Percentiles rank a stretch among this genome's conserved stretches.
phyloP scores from a whole-genome alignment of 2,329 filamentous ascomycete species.

The Fonsecaea pugnacius region DNA sequence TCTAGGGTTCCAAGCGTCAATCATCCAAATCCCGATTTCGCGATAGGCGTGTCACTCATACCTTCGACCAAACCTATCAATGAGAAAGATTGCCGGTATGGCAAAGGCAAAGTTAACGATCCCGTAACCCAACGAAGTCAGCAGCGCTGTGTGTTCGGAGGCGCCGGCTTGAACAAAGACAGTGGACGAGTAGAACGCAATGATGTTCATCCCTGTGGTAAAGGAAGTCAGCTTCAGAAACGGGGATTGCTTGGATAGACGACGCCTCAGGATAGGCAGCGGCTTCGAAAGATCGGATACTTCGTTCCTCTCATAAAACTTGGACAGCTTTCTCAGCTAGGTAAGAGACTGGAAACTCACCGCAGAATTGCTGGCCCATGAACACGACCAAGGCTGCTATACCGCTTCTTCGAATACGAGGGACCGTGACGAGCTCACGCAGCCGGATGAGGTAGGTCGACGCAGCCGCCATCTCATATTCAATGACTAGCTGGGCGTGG shows the following conservation, averaged over 20 bases:
- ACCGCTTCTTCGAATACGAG: conserved; percentile 65
- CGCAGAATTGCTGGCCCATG: conserved; percentile 55
- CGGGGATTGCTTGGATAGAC: background rate
- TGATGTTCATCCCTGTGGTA: conserved; percentile 37
- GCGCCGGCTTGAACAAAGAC: conserved; percentile 62
- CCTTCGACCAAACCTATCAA: conserved; percentile 69
- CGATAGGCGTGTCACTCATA: background rate
- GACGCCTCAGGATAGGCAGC: background rate
- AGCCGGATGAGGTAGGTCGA: conserved; percentile 56
- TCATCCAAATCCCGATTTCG: background rate
- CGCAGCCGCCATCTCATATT: conserved; percentile 64
- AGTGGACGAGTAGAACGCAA: conserved; percentile 57
- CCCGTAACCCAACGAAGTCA: conserved; percentile 68
- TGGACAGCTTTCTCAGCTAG: background rate
- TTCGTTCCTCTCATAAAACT: background rate
- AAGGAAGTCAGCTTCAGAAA: background rate
- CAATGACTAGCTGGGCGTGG: conserved; percentile 56
- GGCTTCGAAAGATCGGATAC: too few relatives aligned
- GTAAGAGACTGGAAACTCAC: conserved; percentile 21
- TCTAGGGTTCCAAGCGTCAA: background rate
- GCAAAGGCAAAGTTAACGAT: conserved; percentile 67
- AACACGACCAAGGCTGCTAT: conserved; percentile 65
- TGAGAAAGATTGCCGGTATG: conserved; percentile 61
- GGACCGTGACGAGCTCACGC: conserved; percentile 64
- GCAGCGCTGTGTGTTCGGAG: conserved; percentile 58